Evolutionary conservation across 1,284 basidiomycete genomes (phyloP), one percentile per base, ranked within the genome.

Genomic region (Apiotrichum gracile): DNA sequence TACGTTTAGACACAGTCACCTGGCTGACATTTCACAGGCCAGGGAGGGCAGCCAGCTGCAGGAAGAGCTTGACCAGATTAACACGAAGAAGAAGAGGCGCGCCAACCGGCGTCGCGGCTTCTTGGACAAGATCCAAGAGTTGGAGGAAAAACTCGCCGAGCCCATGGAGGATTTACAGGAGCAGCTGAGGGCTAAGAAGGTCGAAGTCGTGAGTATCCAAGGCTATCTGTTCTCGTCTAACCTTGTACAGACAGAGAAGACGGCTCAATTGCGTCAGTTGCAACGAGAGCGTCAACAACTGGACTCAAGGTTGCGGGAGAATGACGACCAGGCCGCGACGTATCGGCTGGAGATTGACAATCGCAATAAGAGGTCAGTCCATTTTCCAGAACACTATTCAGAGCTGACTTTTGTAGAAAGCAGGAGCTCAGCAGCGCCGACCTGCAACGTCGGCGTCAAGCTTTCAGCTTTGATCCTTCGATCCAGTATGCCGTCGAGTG

Each of bases 401-500:
- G 10, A 26, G 19, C 51, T 58, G 29, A 57, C 35, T 5, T 0
- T n/a, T 1, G 1, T 57, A 88, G 87, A 21, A 68, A 89, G 48
- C 65, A 74, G 46, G 74, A 78, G 35, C 78, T 89, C n/a, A 82
- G 84, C 27, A 79, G 83, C 58, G 78, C 80, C 7, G 78, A 83
- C 26, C 77, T 78, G 50, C 80, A 81, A 52, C 64, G 71, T 19
- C 62, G 70, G 26, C 43, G 61, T 8, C 47, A 52, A 12, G 65
- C 64, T 2, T 76, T 80, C 75, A 83, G 88, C 58, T 65, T 62
- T 0, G 82, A 87, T 39, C 49, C 61, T 0, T 60, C 82, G 78
- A 58, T 83, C 79, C 50, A 81, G 80, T 45, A 56, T 39, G 85
- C 85, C 0, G 84, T 92, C 5, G 62, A 81, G 13, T 97, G 91